Base-by-base conservation (phyloP, 2,329 filamentous ascomycete species). In the Diaporthe vaccinii region DNA sequence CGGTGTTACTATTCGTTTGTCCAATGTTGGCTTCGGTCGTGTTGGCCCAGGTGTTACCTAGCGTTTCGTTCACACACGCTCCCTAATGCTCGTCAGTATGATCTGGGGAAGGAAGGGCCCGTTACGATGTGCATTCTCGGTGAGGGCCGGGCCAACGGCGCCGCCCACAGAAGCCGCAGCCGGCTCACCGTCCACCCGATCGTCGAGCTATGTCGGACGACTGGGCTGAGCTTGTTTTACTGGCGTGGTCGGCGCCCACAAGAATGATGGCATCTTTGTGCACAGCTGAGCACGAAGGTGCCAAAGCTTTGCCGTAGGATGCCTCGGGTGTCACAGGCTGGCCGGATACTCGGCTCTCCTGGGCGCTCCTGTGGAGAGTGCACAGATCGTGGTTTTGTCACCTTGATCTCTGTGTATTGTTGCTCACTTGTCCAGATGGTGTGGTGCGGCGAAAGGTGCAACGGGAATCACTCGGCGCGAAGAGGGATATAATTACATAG, bases 401-500 rank as follows among this genome's bases (percentile, higher is more conserved):
- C 61, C 61, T n/a, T 34, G 44, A 67, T 67, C 61, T 67, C 44
- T 67, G 61, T 34, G 44, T n/a, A 65, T 41, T 65, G 59, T 46
- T 67, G 61, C 44, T n/a, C 65, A 8, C 46, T 12, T 25, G 46
- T 39, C 65, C 65, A 53, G 53, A 46, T 34, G 65, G 65, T 53
- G 49, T 46, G 15, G 57, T 22, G 36, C 36, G 28, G 44, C 59
- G 44, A 51, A 22, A 41, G 12, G 34, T 65, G 39, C 71, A 25
- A 73, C 55, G 4, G 28, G 15, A 15, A 44, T 31, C 22, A 36
- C 20, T 20, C 7, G 8, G 14, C 3, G 25, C 14, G 22, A 22
- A 31, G 25, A n/a, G 22, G 28, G 17, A 55, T 73, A 73, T 73
- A 73, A 46, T 55, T 55, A 44, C 34, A 53, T 39, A 17, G 20